These are phyloP conservation scores for Annona cherimola DNA, from an alignment of 164 flowering plant genomes.

Conservation along the genomic window DNA sequence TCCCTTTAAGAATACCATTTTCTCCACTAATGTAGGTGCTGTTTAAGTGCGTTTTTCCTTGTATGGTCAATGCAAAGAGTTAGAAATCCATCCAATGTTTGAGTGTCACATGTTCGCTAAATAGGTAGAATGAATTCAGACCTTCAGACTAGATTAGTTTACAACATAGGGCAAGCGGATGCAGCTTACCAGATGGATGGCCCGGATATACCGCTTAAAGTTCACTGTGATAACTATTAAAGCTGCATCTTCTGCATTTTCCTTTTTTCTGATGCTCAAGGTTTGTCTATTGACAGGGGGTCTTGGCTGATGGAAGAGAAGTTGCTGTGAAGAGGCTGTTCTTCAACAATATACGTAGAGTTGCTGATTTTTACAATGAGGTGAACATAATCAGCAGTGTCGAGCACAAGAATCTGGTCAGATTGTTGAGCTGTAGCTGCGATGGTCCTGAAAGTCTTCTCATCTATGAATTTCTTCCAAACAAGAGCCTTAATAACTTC, in stretches of 20 bases:
- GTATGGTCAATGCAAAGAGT: neutral
- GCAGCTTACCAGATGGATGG: neutral
- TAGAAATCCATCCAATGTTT: neutral
- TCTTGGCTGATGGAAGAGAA: conserved; percentile 58
- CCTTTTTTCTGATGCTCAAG: neutral
- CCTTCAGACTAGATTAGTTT: neutral
- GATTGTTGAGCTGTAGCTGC: conserved; percentile 55
- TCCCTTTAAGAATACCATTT: neutral
- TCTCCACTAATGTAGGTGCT: neutral
- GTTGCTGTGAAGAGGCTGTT: conserved; percentile 57
- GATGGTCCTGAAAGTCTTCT: conserved; percentile 39
- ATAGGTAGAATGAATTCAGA: neutral
- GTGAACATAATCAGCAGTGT: conserved; percentile 48
- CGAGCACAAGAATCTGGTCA: conserved; percentile 57
- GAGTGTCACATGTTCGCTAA: neutral
- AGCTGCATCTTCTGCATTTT: neutral
- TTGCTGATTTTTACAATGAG: conserved; percentile 44
- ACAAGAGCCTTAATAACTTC: conserved; percentile 51
- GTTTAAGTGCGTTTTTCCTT: neutral
- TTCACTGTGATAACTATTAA: too few species aligned
- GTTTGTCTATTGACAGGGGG: conserved; percentile 34
- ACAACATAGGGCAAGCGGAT: neutral
- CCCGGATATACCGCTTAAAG: neutral
- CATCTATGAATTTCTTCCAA: conserved; percentile 53
- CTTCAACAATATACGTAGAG: conserved; percentile 23